Evolutionary conservation across 2,329 filamentous ascomycete species (phyloP).

Genomic region (Gaeumannomyces tritici): DNA sequence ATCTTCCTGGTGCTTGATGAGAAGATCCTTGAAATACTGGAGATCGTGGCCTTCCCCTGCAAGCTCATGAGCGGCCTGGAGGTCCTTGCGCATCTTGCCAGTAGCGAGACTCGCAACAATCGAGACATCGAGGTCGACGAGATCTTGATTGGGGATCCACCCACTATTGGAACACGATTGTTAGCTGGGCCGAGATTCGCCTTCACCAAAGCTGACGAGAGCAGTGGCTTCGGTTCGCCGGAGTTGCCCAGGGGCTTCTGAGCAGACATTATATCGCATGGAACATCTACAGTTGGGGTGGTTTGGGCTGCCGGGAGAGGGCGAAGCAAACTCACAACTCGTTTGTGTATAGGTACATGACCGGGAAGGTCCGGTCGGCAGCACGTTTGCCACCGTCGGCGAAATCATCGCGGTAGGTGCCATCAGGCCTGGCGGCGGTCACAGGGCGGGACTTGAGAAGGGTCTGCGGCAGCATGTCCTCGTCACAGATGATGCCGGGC

Average conservation of each 20-base stretch:
- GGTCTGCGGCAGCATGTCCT: slow-evolving; percentile 79
- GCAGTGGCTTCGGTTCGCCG: too few species aligned
- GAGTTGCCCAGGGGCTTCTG: too few species aligned
- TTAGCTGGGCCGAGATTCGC: slow-evolving; percentile 8
- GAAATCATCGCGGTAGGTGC: slow-evolving; percentile 79
- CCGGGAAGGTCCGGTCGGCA: slow-evolving; percentile 77
- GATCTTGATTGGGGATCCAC: slow-evolving; percentile 80
- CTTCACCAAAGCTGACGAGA: background rate
- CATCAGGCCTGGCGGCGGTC: slow-evolving; percentile 71
- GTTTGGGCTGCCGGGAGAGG: too few species aligned
- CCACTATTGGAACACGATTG: slow-evolving; percentile 45
- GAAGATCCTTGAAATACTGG: slow-evolving; percentile 72
- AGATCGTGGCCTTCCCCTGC: slow-evolving; percentile 71
- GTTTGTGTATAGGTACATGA: slow-evolving; percentile 93
- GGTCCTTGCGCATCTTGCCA: slow-evolving; percentile 70
- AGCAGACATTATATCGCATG: too few species aligned
- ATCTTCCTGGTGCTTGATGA: slow-evolving; percentile 61
- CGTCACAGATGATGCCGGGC: slow-evolving; percentile 90
- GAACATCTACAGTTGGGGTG: too few species aligned
- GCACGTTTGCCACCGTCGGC: slow-evolving; percentile 79
- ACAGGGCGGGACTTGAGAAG: slow-evolving; percentile 74
- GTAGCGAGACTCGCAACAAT: slow-evolving; percentile 59
- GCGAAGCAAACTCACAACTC: slow-evolving; percentile 86
- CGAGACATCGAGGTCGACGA: slow-evolving; percentile 67
- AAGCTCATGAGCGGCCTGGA: slow-evolving; percentile 71